Evolutionary conservation across 2,329 filamentous ascomycete genomes (phyloP), one percentile per base, ranked within the genome.

Genomic region (Colletotrichum sp.): DNA sequence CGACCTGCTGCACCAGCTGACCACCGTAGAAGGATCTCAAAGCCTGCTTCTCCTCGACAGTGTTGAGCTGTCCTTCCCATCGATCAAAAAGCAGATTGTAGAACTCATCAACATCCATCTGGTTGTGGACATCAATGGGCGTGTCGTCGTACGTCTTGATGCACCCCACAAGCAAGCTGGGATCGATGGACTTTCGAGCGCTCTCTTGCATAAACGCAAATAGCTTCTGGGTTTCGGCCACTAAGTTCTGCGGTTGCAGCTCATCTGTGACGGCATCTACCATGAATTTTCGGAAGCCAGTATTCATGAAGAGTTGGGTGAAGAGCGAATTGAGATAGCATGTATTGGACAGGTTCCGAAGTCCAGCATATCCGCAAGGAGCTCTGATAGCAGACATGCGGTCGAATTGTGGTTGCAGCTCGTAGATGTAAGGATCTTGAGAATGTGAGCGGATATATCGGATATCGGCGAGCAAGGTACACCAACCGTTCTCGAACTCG

Each of bases 51-150:
- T 91, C 90, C n/a, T 91, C 88, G 3, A 87, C 83, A 12, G 90
- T 89, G 21, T 89, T 83, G 76, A 98, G 91, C 79, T 98, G 95
- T 11, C 91, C 90, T 81, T 99, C 97, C 90, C 95, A 95, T 31
- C 95, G 91, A 82, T 98, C 95, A 78, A 98, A 97, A 0, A 99
- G 89, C 6, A 98, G 89, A 79, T 97, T 98, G 85, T 97, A 98
- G 81, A 98, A 99, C 81, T 98, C 96, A 78, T 98, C 97, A 7
- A 98, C 97, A 81, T 99, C 97, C 95, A 99, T 98, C 82, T 99
- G 97, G 73, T 94, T 91, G 70, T 93, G 91, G 31, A 97, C 93
- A 82, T 98, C 95, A 76, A 99, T 97, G 18, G 90, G 88, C 3
- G 92, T 89, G 72, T 95, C 94, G 43, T 98, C 95, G 72, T 96